Conservation (phyloP, 805 yeast genomes). For the Wickerhamomyces hampshirensis region DNA sequence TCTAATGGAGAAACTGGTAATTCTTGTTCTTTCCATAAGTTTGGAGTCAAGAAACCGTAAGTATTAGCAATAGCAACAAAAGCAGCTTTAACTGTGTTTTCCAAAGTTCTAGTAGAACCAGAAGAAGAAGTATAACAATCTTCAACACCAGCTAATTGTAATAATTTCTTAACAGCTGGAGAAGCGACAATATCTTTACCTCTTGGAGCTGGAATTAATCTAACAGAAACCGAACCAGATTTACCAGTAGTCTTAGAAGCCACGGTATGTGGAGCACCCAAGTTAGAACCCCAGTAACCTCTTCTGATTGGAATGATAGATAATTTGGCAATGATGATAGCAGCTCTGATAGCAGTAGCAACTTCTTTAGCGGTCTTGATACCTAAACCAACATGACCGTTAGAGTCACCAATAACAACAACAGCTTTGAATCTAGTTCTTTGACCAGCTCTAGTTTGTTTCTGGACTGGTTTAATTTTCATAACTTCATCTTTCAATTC, state of each 20-base stretch:
- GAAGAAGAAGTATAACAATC: slow-evolving; percentile 98
- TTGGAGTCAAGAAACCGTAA: slow-evolving; percentile 99
- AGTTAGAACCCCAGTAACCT: slow-evolving; percentile 99
- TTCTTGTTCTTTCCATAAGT: slow-evolving; percentile 90
- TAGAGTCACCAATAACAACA: slow-evolving; percentile 98
- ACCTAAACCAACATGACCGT: slow-evolving; percentile 99
- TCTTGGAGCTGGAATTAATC: slow-evolving; percentile 99
- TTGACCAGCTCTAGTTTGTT: slow-evolving; percentile 99
- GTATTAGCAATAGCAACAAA: slow-evolving; percentile 99
- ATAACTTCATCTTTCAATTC: slow-evolving; percentile 96
- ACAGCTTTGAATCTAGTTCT: slow-evolving; percentile 99
- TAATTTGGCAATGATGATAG: slow-evolving; percentile 98
- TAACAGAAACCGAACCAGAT: slow-evolving; percentile 99
- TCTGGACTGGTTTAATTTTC: slow-evolving; percentile 99
- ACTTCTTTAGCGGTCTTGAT: slow-evolving; percentile 99
- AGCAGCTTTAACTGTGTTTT: slow-evolving; percentile 99
- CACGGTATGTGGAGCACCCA: slow-evolving; percentile 99
- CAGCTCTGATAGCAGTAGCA: slow-evolving; percentile 99
- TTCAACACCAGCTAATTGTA: slow-evolving; percentile 99
- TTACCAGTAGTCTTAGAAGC: slow-evolving; percentile 98
- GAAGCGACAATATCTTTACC: slow-evolving; percentile 99
- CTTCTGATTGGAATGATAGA: slow-evolving; percentile 99
- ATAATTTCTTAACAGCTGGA: slow-evolving; percentile 98
- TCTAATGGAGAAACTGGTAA: slow-evolving; percentile 93
- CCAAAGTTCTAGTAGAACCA: slow-evolving; percentile 99